Base-by-base conservation (phyloP, 2,329 filamentous ascomycete species). In the Chaetomium sp. region DNA sequence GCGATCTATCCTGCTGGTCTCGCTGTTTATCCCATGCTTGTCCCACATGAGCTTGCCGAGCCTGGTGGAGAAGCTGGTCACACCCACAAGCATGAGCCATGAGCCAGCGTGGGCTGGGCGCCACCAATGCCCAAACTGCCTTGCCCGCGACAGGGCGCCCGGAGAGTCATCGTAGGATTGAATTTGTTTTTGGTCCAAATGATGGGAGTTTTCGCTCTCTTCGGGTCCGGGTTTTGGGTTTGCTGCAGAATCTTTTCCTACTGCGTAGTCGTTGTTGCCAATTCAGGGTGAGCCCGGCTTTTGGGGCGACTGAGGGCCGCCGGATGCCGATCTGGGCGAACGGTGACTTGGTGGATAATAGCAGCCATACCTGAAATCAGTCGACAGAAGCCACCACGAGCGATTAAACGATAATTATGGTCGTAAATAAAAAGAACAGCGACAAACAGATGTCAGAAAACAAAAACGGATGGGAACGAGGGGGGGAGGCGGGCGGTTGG, bases 401-500 rank as follows among this genome's bases (percentile, higher is more conserved):
- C 36, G 32, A 37, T 9, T 27, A 19, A 11, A 9, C 10, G n/a
- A 19, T 44, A 52, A 52, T 44, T 53, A 4, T 34, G 33, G 4
- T 11, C 6, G 41, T 32, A 44, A 36, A 40, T 34, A 37, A 52
- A 35, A 36, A 50, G 45, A 55, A 11, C 38, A 33, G 36, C 3
- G 27, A 14, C 36, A 37, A 59, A 14, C 45, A 53, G 43, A 49
- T 46, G 12, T 38, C 43, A 45, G 27, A 41, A 14, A 33, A 45
- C 46, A 41, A 56, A 53, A 56, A 54, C 53, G 62, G 53, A 49
- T 56, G 60, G 49, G 53, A 58, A 54, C 55, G 11, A 56, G 38
- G 54, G 36, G 54, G 51, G 59, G 55, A 44, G 54, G 63, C 53
- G 63, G 63, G 64, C 55, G 60, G 63, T 62, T 58, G 63, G 60